These are phyloP conservation scores for Pilatotrama ljubarskyi DNA, from an alignment of 768 basidiomycete species.

Conservation along the genomic window DNA sequence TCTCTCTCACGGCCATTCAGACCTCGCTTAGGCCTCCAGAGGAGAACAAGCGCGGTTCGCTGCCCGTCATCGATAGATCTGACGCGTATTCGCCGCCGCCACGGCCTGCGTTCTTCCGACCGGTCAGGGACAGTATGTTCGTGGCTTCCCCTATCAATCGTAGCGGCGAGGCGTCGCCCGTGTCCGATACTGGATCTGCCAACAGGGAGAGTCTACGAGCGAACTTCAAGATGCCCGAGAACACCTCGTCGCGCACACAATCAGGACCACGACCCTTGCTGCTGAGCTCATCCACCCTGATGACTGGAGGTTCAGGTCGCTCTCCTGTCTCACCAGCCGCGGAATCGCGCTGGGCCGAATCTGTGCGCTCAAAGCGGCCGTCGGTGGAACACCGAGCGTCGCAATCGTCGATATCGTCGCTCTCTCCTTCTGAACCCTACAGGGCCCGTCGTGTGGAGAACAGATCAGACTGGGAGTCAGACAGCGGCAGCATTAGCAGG, in stretches of 20 bases:
- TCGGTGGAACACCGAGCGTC: slow-evolving; percentile 49
- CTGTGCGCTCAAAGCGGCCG: slow-evolving; percentile 25
- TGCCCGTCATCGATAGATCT: slow-evolving; percentile 39
- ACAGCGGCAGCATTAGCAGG: slow-evolving; percentile 48
- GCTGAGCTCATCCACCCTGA: slow-evolving; percentile 46
- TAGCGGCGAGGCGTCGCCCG: slow-evolving; percentile 21
- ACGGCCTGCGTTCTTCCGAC: slow-evolving; percentile 57
- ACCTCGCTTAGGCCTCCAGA: slow-evolving; percentile 8
- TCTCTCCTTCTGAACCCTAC: slow-evolving; percentile 56
- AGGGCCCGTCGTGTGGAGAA: slow-evolving; percentile 35
- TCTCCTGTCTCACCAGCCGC: slow-evolving; percentile 22
- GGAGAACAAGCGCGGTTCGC: slow-evolving; percentile 37
- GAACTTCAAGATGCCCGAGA: slow-evolving; percentile 38
- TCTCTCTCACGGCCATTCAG: slow-evolving; percentile 16
- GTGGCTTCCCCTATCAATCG: slow-evolving; percentile 17
- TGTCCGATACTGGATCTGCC: slow-evolving; percentile 35
- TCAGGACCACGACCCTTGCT: slow-evolving; percentile 65
- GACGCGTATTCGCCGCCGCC: slow-evolving; percentile 53
- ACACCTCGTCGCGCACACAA: slow-evolving; percentile 28
- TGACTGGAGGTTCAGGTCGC: slow-evolving; percentile 24
- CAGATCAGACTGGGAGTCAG: slow-evolving; percentile 59
- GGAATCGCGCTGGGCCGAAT: slow-evolving; percentile 22
- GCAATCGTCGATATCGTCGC: slow-evolving; percentile 62
- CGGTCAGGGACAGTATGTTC: slow-evolving; percentile 54
- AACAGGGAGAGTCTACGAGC: slow-evolving; percentile 43